These are phyloP conservation scores for Aurinia saxatilis DNA, from an alignment of 345 rosid genomes.

Conservation along the genomic window DNA sequence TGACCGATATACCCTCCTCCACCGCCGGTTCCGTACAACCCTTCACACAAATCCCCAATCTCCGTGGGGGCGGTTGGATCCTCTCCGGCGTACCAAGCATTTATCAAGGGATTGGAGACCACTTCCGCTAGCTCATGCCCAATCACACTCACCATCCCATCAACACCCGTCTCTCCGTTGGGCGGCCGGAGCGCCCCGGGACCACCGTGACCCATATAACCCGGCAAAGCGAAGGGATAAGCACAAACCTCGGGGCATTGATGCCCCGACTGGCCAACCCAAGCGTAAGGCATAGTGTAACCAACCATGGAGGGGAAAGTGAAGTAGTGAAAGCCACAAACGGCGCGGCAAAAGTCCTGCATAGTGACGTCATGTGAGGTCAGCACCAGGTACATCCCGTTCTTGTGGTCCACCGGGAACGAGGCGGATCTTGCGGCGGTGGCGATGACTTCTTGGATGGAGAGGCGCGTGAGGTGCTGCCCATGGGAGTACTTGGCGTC, in stretches of 20 bases:
- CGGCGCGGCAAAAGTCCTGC: slow-evolving; percentile 93
- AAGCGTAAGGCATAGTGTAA: slow-evolving; percentile 93
- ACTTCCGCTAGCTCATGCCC: slow-evolving; percentile 93
- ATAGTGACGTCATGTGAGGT: slow-evolving; percentile 68
- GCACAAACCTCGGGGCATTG: slow-evolving; percentile 97
- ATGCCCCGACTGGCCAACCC: slow-evolving; percentile 82
- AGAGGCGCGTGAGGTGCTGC: slow-evolving; percentile 53
- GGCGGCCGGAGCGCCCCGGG: slow-evolving; percentile 59
- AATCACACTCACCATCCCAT: slow-evolving; percentile 96
- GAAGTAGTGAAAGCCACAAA: slow-evolving; percentile 94
- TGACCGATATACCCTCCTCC: slow-evolving; percentile 94
- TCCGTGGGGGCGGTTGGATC: slow-evolving; percentile 96
- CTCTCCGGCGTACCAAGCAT: slow-evolving; percentile 99
- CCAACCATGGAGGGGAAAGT: slow-evolving; percentile 97
- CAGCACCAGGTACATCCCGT: slow-evolving; percentile 77
- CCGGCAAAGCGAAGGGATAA: slow-evolving; percentile 88
- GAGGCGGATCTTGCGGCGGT: slow-evolving; percentile 58
- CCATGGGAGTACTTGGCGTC: slow-evolving; percentile 64
- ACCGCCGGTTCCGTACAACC: slow-evolving; percentile 87
- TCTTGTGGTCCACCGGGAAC: slow-evolving; percentile 74
- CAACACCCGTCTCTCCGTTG: slow-evolving; percentile 74
- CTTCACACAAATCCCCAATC: slow-evolving; percentile 82
- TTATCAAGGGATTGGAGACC: slow-evolving; percentile 73
- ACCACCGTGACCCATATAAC: slow-evolving; percentile 72
- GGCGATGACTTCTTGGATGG: slow-evolving; percentile 75